Conservation (phyloP, 768 basidiomycete genomes). For the Lactarius pseudohatsudake region DNA sequence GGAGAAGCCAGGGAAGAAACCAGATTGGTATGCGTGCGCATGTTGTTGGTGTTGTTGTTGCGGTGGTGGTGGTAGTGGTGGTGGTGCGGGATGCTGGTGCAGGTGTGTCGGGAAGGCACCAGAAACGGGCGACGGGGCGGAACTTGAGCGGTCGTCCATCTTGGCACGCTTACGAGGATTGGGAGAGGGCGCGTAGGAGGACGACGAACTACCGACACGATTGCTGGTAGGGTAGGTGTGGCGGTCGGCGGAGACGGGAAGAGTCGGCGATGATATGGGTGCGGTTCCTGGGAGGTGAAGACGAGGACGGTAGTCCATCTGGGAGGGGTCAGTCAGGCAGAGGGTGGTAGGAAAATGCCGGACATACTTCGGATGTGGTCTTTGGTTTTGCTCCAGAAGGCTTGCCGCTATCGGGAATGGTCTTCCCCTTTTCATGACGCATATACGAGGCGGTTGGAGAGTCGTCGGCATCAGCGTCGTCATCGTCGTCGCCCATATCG, state of each 20-base stretch:
- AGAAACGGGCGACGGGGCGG: constrained; percentile 14
- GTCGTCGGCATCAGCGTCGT: constrained; percentile 28
- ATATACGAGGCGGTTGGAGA: constrained; percentile 16
- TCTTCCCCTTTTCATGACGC: constrained; percentile 30
- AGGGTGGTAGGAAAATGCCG: constrained; percentile 18
- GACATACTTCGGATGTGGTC: constrained; percentile 30
- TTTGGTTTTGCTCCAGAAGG: constrained; percentile 15
- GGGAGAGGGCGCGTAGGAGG: constrained; percentile 17
- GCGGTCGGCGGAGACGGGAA: constrained; percentile 36
- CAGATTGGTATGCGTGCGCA: constrained; percentile 2
- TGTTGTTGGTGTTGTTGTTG: constrained; percentile 3
- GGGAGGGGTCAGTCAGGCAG: not conserved
- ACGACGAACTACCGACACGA: constrained; percentile 24
- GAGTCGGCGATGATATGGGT: constrained; percentile 22
- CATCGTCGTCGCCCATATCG: constrained; percentile 40
- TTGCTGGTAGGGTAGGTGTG: constrained; percentile 29
- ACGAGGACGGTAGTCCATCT: constrained; percentile 32
- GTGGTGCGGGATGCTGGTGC: constrained; percentile 7
- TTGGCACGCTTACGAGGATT: constrained; percentile 24
- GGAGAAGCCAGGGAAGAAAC: constrained; percentile 11
- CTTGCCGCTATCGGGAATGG: constrained; percentile 24
- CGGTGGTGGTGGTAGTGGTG: constrained; percentile 1
- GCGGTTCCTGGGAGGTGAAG: constrained; percentile 20
- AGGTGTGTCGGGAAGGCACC: constrained; percentile 14
- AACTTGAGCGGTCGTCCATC: constrained; percentile 10